phyloP scores from a whole-genome alignment of 2,329 filamentous ascomycete genomes.

The Claviceps sp. region DNA sequence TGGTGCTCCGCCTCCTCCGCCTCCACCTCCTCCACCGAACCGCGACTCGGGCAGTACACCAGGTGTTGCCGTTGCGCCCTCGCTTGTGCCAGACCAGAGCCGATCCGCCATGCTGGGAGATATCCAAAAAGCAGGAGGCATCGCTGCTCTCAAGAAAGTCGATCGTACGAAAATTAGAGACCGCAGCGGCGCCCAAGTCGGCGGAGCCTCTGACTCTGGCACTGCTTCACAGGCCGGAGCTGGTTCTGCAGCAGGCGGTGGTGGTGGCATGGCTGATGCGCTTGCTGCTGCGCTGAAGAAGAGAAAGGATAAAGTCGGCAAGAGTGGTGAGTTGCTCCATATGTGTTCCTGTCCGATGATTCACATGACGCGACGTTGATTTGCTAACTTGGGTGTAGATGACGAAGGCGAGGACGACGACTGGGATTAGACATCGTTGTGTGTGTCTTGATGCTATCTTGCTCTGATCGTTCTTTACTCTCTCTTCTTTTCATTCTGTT shows the following conservation, averaged over 20 bases:
- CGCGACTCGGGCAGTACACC: conserved; percentile 45
- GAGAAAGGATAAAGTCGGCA: conserved; percentile 86
- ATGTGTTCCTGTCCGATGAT: not conserved
- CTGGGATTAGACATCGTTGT: conserved; percentile 32
- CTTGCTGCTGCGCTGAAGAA: conserved; percentile 65
- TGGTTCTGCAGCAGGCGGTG: conserved; percentile 36
- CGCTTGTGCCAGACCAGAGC: conserved; percentile 28
- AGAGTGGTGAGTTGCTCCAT: conserved; percentile 62
- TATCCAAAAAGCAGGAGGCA: conserved; percentile 58
- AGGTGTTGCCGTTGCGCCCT: conserved; percentile 32
- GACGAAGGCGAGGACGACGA: conserved; percentile 68
- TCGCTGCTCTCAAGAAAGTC: conserved; percentile 62
- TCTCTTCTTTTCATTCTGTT: conserved; percentile 9
- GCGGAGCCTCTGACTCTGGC: conserved; percentile 34
- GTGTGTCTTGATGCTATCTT: too few species aligned
- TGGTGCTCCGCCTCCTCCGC: conserved; percentile 24
- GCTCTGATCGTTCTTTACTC: too few species aligned
- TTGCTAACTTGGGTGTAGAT: conserved; percentile 34
- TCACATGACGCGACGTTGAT: not conserved
- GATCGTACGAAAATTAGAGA: conserved; percentile 57
- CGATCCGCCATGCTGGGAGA: conserved; percentile 53
- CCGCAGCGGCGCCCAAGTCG: conserved; percentile 52
- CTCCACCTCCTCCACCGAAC: conserved; percentile 42
- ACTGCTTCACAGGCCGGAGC: conserved; percentile 39
- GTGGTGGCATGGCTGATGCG: conserved; percentile 66